Base-by-base conservation (phyloP, 2,329 filamentous ascomycete species). In the Colletotrichum phormii region DNA sequence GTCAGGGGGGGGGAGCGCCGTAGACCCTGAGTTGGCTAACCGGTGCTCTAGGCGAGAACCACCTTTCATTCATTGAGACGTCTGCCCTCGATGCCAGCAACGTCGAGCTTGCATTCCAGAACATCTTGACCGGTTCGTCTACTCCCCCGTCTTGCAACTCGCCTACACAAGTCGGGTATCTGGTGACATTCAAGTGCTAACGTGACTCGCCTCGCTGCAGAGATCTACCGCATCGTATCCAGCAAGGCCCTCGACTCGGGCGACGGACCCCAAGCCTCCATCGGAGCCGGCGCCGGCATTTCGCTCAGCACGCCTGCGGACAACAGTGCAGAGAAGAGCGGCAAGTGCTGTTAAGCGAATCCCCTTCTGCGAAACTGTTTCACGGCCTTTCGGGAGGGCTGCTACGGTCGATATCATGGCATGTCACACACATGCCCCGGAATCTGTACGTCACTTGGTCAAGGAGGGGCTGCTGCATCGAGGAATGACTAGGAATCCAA, bases 201-300 rank as follows among this genome's bases (percentile, higher is more conserved):
- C 66, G 5, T 42, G 24, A 33, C 61, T 33, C 42, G 22, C 53
- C 5, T 77, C 62, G 57, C 60, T 62, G 61, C 82, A 98, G 97
- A 99, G 89, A 99, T 99, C 87, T 99, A 98, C 90, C 94, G 95
- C 81, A 99, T 99, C 80, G 97, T 99, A 76, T 98, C 96, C 70
- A 97, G 94, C 90, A 98, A 98, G 89, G 95, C 95, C 54, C 91
- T 98, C 79, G 96, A 98, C 82, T 94, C 93, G 81, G 95, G 94
- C 81, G 95, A 98, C 79, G 90, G 91, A 75, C 89, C 92, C 76
- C 93, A 94, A 82, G 93, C 93, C 80, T 93, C 93, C 77, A 93
- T 97, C 79, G 92, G 91, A 77, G 91, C 93, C 77, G 93, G 94
- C 79, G 92, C 91, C 79, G 95, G 94, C 82, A 94, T 98, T 80